Evolutionary conservation across 2,329 filamentous ascomycete genomes (phyloP), one percentile per base, ranked within the genome.

Genomic region (Cytospora schulzeri): DNA sequence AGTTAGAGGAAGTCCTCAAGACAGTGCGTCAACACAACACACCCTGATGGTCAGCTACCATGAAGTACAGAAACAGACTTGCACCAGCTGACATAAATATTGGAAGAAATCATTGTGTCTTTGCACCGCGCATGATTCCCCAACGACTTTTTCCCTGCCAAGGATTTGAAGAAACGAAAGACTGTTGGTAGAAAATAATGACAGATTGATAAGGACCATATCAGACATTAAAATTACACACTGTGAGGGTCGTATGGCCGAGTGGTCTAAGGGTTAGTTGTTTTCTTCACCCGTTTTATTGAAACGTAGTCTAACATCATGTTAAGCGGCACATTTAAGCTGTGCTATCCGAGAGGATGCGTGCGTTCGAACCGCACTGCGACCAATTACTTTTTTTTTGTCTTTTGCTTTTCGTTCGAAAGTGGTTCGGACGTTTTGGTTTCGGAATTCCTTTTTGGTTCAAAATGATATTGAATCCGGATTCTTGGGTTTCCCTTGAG

Each of bases 341-440:
- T 65, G 58, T 65, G 63, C 63, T 65, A 65, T 65, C 63, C 63
- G 63, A 62, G 62, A 65, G 63, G 63, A 65, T 65, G 63, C 63
- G 63, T 65, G 63, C 63, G 63, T 65, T 65, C 63, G 63, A 65
- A 65, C 63, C 63, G 63, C 63, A 65, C 63, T 65, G 63, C 63
- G 56, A 61, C 59, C 63, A 65, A 38, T 22, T 11, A 28, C 12
- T 15, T 48, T 64, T 64, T 35, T 60, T 12, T 55, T n/a, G n/a
- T 17, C 19, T 41, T 57, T 57, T 60, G 24, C 7, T 28, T n/a
- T 53, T 29, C 55, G 8, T 4, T 9, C n/a, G n/a, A n/a, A n/a
- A n/a, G n/a, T n/a, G 41, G n/a, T 64, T 52, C 56, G 56, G 38
- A 3, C n/a, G n/a, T n/a, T 5, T 50, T n/a, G 8, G 17, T 4